Evolutionary conservation across 345 rosid genomes (phyloP).

Genomic region (Physaria fendleri): DNA sequence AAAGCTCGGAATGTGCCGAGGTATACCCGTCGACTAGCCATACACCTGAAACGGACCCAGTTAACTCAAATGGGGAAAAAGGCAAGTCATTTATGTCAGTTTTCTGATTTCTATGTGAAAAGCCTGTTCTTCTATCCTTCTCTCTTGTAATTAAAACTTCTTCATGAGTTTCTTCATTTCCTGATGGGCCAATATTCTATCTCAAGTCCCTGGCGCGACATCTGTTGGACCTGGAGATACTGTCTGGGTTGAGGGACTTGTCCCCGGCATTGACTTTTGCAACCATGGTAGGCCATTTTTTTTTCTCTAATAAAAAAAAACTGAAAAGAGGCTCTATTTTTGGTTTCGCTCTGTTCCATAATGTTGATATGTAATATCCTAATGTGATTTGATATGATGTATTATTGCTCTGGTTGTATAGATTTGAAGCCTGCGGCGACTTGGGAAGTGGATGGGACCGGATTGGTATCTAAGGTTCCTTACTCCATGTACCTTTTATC

Average conservation of each 20-base stretch:
- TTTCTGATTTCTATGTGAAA: slow-evolving; percentile 1
- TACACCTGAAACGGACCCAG: slow-evolving; percentile 10
- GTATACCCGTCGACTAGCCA: slow-evolving; percentile 19
- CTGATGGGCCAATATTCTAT: slow-evolving; percentile 29
- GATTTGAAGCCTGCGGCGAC: slow-evolving; percentile 81
- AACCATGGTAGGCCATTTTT: slow-evolving; percentile 64
- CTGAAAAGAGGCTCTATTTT: not conserved
- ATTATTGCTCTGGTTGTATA: slow-evolving; percentile 27
- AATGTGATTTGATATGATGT: slow-evolving; percentile 3
- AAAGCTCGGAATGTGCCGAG: slow-evolving; percentile 35
- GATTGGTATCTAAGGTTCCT: slow-evolving; percentile 57
- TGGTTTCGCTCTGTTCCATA: not conserved
- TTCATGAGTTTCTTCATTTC: slow-evolving; percentile 14
- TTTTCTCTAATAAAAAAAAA: not conserved
- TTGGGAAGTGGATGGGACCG: slow-evolving; percentile 93
- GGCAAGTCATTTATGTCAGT: slow-evolving; percentile 25
- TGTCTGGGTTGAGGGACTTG: slow-evolving; percentile 95
- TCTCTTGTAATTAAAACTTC: slow-evolving; percentile 4
- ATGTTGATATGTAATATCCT: slow-evolving; percentile 2
- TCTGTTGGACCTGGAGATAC: slow-evolving; percentile 46
- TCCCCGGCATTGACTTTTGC: slow-evolving; percentile 96
- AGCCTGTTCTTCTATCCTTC: not conserved
- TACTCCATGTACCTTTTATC: slow-evolving; percentile 85
- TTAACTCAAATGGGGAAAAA: slow-evolving; percentile 21
- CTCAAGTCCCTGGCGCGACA: slow-evolving; percentile 29